These are phyloP conservation scores for Colletotrichum tropicale DNA, from an alignment of 2,329 filamentous ascomycete genomes.

Conservation along the genomic window DNA sequence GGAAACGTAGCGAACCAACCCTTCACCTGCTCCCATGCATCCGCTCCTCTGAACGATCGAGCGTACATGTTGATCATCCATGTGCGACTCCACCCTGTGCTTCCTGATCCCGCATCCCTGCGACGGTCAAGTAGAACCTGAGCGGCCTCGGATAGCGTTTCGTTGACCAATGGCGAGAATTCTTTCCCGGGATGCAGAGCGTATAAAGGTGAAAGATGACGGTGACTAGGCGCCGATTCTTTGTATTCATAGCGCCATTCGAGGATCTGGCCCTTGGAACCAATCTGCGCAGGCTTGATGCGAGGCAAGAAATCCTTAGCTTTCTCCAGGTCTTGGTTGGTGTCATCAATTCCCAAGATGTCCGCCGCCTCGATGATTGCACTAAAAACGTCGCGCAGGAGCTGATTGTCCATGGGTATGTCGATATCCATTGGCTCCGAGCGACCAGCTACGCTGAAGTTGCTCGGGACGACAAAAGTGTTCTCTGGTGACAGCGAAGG, in stretches of 20 bases:
- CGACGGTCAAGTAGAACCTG: not conserved
- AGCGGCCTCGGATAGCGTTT: conserved; percentile 27
- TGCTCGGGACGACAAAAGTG: conserved; percentile 20
- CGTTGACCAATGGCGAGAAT: conserved; percentile 28
- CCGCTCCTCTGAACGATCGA: not conserved
- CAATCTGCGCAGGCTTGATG: not conserved
- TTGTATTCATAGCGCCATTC: conserved; percentile 30
- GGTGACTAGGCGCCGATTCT: conserved; percentile 50
- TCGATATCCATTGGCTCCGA: conserved; percentile 20
- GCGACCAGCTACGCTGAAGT: not conserved
- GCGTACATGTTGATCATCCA: not conserved
- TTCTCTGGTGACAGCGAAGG: conserved; percentile 29
- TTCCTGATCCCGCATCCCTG: conserved; percentile 20
- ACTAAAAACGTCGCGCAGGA: conserved; percentile 4
- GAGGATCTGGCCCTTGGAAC: conserved; percentile 4
- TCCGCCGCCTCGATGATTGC: conserved; percentile 1
- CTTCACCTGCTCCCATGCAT: conserved; percentile 38
- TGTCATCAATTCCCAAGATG: not conserved
- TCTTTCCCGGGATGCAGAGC: conserved; percentile 42
- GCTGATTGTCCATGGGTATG: conserved; percentile 32
- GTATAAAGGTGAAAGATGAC: conserved; percentile 55
- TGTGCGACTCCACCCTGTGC: not conserved
- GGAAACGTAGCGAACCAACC: conserved; percentile 39
- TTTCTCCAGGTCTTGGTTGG: not conserved
- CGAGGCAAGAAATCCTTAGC: not conserved